Evolutionary conservation across 1,139 yeast species (phyloP).

Genomic region (Scheffersomyces quercinus): DNA sequence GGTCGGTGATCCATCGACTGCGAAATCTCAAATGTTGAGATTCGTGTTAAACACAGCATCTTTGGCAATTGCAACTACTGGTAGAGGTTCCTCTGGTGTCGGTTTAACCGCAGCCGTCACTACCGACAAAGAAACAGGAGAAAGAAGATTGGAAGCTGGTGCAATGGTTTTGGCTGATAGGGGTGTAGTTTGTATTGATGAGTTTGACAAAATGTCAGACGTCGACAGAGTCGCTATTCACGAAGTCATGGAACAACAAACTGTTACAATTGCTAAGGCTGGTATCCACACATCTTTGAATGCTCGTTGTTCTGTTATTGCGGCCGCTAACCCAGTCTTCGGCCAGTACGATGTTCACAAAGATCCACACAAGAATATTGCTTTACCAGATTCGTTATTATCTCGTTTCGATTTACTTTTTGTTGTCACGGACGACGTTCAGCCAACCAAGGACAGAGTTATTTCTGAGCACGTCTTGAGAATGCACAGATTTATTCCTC

Average conservation of each 20-base stretch:
- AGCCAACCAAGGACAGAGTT: conserved; percentile 79
- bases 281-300: conserved; percentile 96
- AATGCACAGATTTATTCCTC: conserved; percentile 88
- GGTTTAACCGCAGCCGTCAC: conserved; percentile 99
- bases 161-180: conserved; percentile 99
- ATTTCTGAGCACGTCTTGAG: conserved; percentile 94
- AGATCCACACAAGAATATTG: conserved; percentile 96
- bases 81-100: conserved; percentile 98
- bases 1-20: conserved; percentile 99
- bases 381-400: conserved; percentile 91
- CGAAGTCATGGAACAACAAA: conserved; percentile 99
- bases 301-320: conserved; percentile 96
- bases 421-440: conserved; percentile 94
- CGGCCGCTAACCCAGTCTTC: conserved; percentile 97
- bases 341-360: conserved; percentile 96
- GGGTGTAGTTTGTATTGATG: conserved; percentile 97
- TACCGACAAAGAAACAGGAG: conserved; percentile 95
- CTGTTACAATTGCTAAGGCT: conserved; percentile 97
- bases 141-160: conserved; percentile 95
- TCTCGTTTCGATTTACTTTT: conserved; percentile 96
- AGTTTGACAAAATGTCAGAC: conserved; percentile 97
- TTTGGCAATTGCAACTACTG: conserved; percentile 96
- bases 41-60: conserved; percentile 94
- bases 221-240: conserved; percentile 97
- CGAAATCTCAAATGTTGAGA: conserved; percentile 92